Base-by-base conservation (phyloP, 768 basidiomycete genomes). In the Mycena olivaceomarginata region DNA sequence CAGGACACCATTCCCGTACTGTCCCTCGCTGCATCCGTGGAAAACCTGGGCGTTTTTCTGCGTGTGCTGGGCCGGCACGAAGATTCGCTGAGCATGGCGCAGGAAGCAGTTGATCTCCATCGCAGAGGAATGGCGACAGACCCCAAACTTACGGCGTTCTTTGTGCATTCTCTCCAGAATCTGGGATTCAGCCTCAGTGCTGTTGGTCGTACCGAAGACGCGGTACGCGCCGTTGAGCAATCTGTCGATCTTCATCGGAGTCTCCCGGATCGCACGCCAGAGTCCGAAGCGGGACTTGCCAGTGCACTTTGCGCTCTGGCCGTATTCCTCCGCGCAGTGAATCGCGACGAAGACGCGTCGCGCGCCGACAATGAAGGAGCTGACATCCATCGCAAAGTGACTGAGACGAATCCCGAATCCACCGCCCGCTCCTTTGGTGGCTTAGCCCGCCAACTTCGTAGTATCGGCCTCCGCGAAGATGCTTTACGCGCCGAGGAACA, bases 51-150 rank as follows among this genome's bases (percentile, higher is more conserved):
- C 15, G 16, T 70, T 20, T 39, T 45, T n/a, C 56, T 70, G 39
- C 53, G 68, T 57, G n/a, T 40, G 12, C 11, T 60, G 5, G 68
- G 68, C 68, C 56, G 68, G 53, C 41, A 70, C 68, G n/a, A 70
- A 70, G 56, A 70, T 10, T 57, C 56, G 68, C n/a, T 70, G 68
- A 41, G 56, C 16, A 59, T 4, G 53, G 68, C 53, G 56, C 56
- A 57, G 22, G 68, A 70, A 60, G 68, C 68, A 18, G 56, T 60
- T 45, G 68, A 70, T 59, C 20, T 57, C 68, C 45, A 70, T n/a
- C 53, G 57, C n/a, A 57, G 39, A 15, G 18, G 43, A 22, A 57
- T 43, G 22, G 68, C 53, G 22, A 45, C 53, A 40, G 68, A 70
- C 68, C 57, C 22, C 39, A 56, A n/a, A 25, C 4, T 68, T 43